A percentile compares a stretch with the other conserved stretches of the same genome.
These are phyloP conservation scores for Reutealis trisperma DNA, from an alignment of 345 rosid genomes.

Conservation along the genomic window DNA sequence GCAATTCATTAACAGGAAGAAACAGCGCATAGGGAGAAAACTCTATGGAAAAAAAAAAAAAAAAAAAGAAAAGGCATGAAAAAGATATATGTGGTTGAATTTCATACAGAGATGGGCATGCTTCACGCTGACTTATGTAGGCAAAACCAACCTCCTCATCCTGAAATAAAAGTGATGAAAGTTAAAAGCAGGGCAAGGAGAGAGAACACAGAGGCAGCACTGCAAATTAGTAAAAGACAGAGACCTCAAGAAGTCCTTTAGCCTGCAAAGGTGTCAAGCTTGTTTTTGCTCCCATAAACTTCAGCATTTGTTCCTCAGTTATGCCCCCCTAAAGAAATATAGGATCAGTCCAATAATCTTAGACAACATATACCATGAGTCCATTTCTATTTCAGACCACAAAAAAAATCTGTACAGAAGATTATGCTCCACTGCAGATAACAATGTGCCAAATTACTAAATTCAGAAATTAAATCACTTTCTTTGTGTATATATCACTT, in stretches of 20 bases:
- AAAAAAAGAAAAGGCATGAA: constrained; percentile 20
- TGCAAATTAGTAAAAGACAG: constrained; percentile 17
- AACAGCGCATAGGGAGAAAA: not conserved
- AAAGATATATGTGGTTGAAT: constrained; percentile 21
- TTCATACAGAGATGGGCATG: constrained; percentile 84
- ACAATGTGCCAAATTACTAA: constrained; percentile 1
- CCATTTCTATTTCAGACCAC: constrained; percentile 11
- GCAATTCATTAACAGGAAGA: no score
- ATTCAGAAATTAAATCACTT: not conserved
- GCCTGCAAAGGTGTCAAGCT: constrained; percentile 65
- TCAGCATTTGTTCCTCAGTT: constrained; percentile 96
- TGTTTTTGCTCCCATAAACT: constrained; percentile 94
- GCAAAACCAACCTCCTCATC: constrained; percentile 91
- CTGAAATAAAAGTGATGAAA: constrained; percentile 40
- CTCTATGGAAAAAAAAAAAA: constrained; percentile 14
- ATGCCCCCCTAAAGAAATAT: constrained; percentile 66
- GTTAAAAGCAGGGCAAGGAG: constrained; percentile 11
- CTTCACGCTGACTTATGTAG: constrained; percentile 85
- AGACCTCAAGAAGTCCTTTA: constrained; percentile 90
- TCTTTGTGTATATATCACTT: not conserved
- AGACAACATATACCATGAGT: constrained; percentile 7
- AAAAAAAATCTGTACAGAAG: constrained; percentile 12
- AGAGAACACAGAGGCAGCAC: constrained; percentile 2
- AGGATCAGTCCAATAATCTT: constrained; percentile 17
- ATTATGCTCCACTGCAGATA: constrained; percentile 9